Conservation (phyloP, 495 filamentous ascomycete species). For the Articulospora tetracladia region DNA sequence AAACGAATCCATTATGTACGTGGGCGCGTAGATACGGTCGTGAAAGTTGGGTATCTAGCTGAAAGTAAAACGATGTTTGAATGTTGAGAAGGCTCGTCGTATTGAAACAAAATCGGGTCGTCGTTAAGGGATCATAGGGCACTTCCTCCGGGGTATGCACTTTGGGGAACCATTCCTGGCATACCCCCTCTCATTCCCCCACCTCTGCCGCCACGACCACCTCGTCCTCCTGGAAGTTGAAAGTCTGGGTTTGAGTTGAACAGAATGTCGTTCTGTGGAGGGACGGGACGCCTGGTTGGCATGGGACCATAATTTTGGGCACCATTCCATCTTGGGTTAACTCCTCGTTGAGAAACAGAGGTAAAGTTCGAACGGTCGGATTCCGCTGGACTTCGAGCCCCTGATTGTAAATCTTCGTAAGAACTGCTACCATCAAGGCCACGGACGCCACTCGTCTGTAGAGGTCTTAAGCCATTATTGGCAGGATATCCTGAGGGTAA, state of each 20-base stretch:
- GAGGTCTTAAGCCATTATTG: constrained; percentile 23
- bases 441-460: constrained; percentile 11
- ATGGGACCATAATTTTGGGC: constrained; percentile 30
- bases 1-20: constrained; percentile 12
- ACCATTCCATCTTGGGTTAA: constrained; percentile 80
- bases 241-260: constrained; percentile 75
- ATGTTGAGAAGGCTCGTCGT: constrained; percentile 14
- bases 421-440: constrained; percentile 24
- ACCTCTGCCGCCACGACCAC: constrained; percentile 11
- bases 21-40: neutral
- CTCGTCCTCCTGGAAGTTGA: constrained; percentile 43
- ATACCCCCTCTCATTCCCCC: constrained; percentile 22
- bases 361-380: constrained; percentile 80
- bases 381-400: constrained; percentile 68
- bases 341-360: constrained; percentile 75
- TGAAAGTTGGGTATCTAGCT: constrained; percentile 9
- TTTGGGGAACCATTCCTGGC: constrained; percentile 23
- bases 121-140: constrained; percentile 1
- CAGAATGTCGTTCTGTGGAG: constrained; percentile 48
- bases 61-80: constrained; percentile 8
- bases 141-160: constrained; percentile 20
- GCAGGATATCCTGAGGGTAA: constrained; percentile 26
- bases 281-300: constrained; percentile 26
- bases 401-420: constrained; percentile 61
- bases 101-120: neutral